Evolutionary conservation across 225 moss, liverwort and hornwort genomes (phyloP), one percentile per base, ranked within the genome.

Genomic region (Polytrichum commune): DNA sequence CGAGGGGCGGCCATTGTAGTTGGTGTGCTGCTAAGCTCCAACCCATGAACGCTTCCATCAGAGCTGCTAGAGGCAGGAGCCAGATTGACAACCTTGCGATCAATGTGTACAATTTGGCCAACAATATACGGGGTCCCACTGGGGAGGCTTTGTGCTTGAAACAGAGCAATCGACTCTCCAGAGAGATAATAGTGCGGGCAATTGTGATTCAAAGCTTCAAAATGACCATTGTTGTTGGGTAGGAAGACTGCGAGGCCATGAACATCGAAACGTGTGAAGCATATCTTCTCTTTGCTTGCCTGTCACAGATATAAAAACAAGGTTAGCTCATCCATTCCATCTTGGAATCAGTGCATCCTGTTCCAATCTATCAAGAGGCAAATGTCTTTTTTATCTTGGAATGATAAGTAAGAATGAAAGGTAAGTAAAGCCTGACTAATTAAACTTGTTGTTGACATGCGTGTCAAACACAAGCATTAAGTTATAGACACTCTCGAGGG

Each of bases 91-190:
- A 85, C 68, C 75, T 90, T 91, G 46, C 84, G 78, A 76, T 91
- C 91, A 80, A 91, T 77, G 76, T 91, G 88, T 74, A 93, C 93
- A 57, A 91, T 93, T 75, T 90, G 90, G 24, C 93, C 93, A 66
- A 91, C 88, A 25, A 93, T 89, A 74, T 87, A 88, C 0, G 83
- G 89, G 64, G 89, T 85, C 70, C 83, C 87, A 64, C 73, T 82
- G 29, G 87, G 87, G 55, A 89, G 68, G 38, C 85, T 85, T 68
- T 87, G 91, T 83, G 89, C 91, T 75, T 89, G 77, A 77, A 93
- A 93, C 69, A 91, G 72, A 7, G 91, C 90, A 65, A 93, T 86
- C 0, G 90, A 90, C 76, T 91, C 93, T 69, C 86, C 91, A 20
- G 91, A 90, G 8, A 90, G 79, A 69, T 86, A 93, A 69, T 90